Percentiles rank a stretch among this genome's conserved stretches.
Evolutionary conservation across 257 asterid species (phyloP).

Genomic region (Nicotiana noctiflora): DNA sequence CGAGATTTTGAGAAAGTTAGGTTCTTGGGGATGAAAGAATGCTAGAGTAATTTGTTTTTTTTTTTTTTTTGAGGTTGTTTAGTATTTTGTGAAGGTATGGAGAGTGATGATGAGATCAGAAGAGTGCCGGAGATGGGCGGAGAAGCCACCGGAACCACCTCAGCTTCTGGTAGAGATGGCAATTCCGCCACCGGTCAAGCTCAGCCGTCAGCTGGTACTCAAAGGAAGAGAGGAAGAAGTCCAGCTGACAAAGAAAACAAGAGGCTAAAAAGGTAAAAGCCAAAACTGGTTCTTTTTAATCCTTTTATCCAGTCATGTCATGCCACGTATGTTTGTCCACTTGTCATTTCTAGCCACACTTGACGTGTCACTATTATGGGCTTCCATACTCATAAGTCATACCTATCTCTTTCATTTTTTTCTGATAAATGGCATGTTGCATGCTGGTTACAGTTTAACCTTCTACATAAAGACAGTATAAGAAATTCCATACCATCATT

Average conservation of each 20-base stretch:
- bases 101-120: slow-evolving; percentile 97
- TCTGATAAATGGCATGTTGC: background rate
- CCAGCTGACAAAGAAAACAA: slow-evolving; percentile 95
- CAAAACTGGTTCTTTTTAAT: background rate
- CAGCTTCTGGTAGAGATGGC: slow-evolving; percentile 55
- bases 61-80: background rate
- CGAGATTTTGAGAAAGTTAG: background rate
- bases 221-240: slow-evolving; percentile 80
- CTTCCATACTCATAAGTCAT: background rate
- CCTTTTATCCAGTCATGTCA: slow-evolving; percentile 15
- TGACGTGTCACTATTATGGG: background rate
- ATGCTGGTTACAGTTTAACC: too few relatives aligned
- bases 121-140: slow-evolving; percentile 97
- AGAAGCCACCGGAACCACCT: slow-evolving; percentile 39
- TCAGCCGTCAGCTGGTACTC: slow-evolving; percentile 53
- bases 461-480: too few relatives aligned
- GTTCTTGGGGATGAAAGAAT: background rate
- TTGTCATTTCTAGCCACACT: background rate
- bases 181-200: slow-evolving; percentile 39
- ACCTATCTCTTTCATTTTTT: background rate
- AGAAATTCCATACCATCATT: too few relatives aligned
- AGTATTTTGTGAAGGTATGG: slow-evolving; percentile 52
- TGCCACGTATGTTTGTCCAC: slow-evolving; percentile 21
- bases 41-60: background rate
- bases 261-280: slow-evolving; percentile 71